phyloP scores from a whole-genome alignment of 2,329 filamentous ascomycete species.

The Laburnicola sp. region DNA sequence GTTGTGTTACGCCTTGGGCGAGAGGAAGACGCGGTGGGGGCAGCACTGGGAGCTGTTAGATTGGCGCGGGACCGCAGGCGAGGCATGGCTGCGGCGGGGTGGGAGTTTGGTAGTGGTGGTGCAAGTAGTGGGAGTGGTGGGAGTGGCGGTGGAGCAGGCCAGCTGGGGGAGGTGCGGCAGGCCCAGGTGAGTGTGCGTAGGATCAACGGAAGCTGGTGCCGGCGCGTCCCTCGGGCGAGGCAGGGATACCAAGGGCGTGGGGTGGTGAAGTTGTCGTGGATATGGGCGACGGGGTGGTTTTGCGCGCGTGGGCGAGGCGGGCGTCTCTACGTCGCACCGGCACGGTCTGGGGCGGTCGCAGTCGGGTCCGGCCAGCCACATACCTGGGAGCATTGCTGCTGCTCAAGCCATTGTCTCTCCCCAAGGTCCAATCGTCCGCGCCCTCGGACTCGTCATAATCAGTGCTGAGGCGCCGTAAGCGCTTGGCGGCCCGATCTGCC shows the following conservation, averaged over 20 bases:
- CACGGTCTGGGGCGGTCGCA: constrained; percentile 3
- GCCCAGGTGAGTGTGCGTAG: background rate
- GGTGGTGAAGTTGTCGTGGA: constrained; percentile 1
- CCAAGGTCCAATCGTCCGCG: constrained; percentile 38
- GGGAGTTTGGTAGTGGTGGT: constrained; percentile 7
- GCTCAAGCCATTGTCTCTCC: constrained; percentile 31
- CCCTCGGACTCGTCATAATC: constrained; percentile 44
- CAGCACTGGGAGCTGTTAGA: constrained; percentile 40
- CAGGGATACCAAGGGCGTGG: background rate
- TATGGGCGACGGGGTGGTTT: background rate
- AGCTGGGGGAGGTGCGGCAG: background rate
- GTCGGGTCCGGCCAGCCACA: constrained; percentile 17
- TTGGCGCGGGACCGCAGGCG: constrained; percentile 44
- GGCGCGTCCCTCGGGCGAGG: constrained; percentile 3
- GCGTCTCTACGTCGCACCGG: constrained; percentile 9
- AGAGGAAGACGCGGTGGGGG: constrained; percentile 42
- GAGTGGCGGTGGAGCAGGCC: background rate
- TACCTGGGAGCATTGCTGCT: constrained; percentile 40
- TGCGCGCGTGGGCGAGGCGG: background rate
- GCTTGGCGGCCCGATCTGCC: constrained; percentile 43
- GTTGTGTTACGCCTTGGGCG: constrained; percentile 43
- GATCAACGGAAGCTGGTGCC: constrained; percentile 3
- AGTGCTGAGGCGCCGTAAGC: constrained; percentile 46
- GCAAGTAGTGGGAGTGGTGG: constrained; percentile 1
- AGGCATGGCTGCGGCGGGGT: constrained; percentile 33